Evolutionary conservation across 306 rosid species (phyloP).

Genomic region (Mucuna pruriens): DNA sequence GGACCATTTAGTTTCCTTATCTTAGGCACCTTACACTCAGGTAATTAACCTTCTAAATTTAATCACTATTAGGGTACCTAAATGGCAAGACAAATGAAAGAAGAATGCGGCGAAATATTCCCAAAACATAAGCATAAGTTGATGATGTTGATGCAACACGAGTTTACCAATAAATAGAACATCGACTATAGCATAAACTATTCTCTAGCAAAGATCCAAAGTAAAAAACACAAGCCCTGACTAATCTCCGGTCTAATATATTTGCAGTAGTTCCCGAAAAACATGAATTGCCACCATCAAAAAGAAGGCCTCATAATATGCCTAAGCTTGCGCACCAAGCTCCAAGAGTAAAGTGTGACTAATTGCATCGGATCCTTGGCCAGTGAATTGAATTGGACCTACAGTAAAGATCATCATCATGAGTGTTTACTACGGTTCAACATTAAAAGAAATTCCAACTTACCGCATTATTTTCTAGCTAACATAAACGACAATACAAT

Average conservation of each 20-base stretch:
- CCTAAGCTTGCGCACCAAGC: slow-evolving; percentile 72
- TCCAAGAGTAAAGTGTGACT: slow-evolving; percentile 87
- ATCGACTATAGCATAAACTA: neutral
- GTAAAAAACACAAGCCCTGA: neutral
- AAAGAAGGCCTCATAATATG: slow-evolving; percentile 6
- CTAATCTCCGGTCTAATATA: slow-evolving; percentile 30
- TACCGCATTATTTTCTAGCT: neutral
- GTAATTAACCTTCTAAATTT: neutral
- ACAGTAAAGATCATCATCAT: slow-evolving; percentile 26
- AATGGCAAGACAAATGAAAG: neutral
- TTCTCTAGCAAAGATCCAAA: neutral
- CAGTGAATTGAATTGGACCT: slow-evolving; percentile 96
- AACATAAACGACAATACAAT: neutral
- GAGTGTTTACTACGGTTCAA: slow-evolving; percentile 20
- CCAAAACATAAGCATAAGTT: neutral
- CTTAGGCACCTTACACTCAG: neutral
- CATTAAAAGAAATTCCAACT: neutral
- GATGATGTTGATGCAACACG: slow-evolving; percentile 1
- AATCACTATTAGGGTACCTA: neutral
- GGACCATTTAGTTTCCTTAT: neutral
- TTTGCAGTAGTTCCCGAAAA: slow-evolving; percentile 15
- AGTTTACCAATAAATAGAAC: slow-evolving; percentile 24
- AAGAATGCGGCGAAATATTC: slow-evolving; percentile 14
- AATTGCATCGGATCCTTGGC: slow-evolving; percentile 72
- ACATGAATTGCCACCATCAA: slow-evolving; percentile 30